Base-by-base conservation (phyloP, 805 yeast species). In the Schwanniomyces occidentalis region DNA sequence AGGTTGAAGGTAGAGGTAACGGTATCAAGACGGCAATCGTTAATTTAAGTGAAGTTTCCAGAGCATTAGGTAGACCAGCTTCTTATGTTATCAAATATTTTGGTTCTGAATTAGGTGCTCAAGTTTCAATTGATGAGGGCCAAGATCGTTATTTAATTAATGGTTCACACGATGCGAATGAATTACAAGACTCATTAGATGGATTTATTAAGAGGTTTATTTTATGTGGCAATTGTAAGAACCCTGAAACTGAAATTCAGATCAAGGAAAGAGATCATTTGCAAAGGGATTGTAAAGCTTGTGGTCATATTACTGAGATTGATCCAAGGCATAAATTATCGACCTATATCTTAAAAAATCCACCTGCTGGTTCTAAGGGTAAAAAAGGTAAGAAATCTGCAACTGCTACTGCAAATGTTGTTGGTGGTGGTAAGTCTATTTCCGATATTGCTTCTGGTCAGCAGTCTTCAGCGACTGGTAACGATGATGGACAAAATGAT, bases 1-100 rank as follows among this genome's bases (percentile, higher is more conserved):
- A 93, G 76, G 87, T 87, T 48, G 98, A 93, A 71, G 99, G 99
- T 65, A 80, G 96, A 62, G 99, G 99, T 72, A 93, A 93, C 71
- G 99, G 99, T 81, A 93, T 93, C 69, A 90, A 89, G 64, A 93
- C 99, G 16, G 95, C 91, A 36, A 82, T 93, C 38, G 78, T 88
- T 48, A 93, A 93, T 66, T 80, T 88, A 36, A 70, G 85, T 24
- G 98, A 93, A 56, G 96, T 93, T 42, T 95, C 97, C 25, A 80
- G 96, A 54, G 95, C 98, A 15, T 75, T 93, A 46, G 86, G 85
- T 49, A 82, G 99, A 67, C 98, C 99, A 21, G 80, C 96, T 23
- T 69, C 91, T 21, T 93, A 93, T 58, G 79, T 93, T 44, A 81
- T 93, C 63, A 93, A 93, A 70, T 93, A 79, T 65, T 93, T 93